Evolutionary conservation across 805 yeast genomes (phyloP), one percentile per base, ranked within the genome.

Genomic region (Millerozyma acaciae): DNA sequence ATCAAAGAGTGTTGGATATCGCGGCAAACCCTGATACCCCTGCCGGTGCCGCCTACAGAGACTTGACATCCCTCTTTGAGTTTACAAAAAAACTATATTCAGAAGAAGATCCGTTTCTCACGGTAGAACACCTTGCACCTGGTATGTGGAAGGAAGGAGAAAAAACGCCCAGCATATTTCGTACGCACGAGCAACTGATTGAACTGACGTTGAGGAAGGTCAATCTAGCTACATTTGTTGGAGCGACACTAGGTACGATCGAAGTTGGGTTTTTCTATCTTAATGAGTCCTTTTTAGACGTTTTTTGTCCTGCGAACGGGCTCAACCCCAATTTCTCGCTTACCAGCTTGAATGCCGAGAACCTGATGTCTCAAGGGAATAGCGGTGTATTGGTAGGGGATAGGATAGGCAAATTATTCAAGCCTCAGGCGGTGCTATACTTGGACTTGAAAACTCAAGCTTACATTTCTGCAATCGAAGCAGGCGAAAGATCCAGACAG

Each of bases 371-470:
- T 9, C 40, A 53, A 4, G 44, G 43, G 18, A 55, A 55, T 34
- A 47, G 53, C 50, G 54, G 50, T 32, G 40, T 60, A 16, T 43
- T 53, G n/a, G 57, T 60, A 19, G 69, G 69, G 6, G 70, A 61
- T 28, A 56, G 50, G 25, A 65, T 63, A 9, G 73, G 87, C 4
- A 75, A 80, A 45, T 63, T 93, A 26, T 62, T 87, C 38, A 88
- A 88, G 53, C 76, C 84, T 7, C 96, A 86, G 46, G 88, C 93
- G 0, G 77, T 76, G 8, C 60, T 93, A 32, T 87, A 72, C 45
- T 65, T 93, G 24, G 97, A 93, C 45, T 70, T 93, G 53, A 93
- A 93, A 55, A 93, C 98, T 0, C 98, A 93, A 57, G 96, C 96
- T 0, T 93, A 78, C 51, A 88, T 93, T 14, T 81, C 96, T 1